Evolutionary conservation across 1,284 basidiomycete genomes (phyloP).

Genomic region (Malassezia caprae): DNA sequence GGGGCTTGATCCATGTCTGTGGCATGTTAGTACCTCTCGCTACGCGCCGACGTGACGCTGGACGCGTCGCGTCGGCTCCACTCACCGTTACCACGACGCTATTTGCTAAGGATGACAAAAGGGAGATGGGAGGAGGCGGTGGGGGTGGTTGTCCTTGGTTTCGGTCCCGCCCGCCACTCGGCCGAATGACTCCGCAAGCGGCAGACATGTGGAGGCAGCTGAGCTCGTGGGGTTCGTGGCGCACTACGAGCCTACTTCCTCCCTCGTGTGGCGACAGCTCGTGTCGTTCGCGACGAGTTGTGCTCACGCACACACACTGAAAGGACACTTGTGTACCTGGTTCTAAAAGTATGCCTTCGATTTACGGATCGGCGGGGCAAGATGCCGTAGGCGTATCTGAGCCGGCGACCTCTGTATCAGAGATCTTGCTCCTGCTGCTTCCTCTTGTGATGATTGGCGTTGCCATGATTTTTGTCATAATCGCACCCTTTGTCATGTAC

Average conservation of each 20-base stretch:
- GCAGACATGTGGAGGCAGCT: neutral
- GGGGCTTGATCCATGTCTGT: slow-evolving; percentile 14
- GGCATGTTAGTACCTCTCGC: slow-evolving; percentile 2
- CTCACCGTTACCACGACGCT: slow-evolving; percentile 2
- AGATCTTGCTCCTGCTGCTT: slow-evolving; percentile 30
- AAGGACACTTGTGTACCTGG: neutral
- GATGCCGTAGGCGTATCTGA: neutral
- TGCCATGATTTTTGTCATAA: slow-evolving; percentile 60
- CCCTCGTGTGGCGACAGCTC: neutral
- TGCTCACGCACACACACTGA: neutral
- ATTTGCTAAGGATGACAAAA: slow-evolving; percentile 25
- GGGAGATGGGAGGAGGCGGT: neutral
- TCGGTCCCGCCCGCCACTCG: neutral
- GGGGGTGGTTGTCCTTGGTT: neutral
- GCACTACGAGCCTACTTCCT: neutral
- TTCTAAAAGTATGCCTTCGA: neutral
- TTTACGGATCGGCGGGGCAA: neutral
- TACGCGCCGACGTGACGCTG: neutral
- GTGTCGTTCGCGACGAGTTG: neutral
- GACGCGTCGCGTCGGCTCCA: slow-evolving; percentile 6
- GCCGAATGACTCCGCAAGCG: neutral
- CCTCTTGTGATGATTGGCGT: slow-evolving; percentile 72
- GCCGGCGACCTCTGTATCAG: slow-evolving; percentile 1
- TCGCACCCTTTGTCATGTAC: slow-evolving; percentile 34
- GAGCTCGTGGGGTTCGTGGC: neutral